Evolutionary conservation across 2,329 filamentous ascomycete genomes (phyloP).

Genomic region (Berkeleyomyces rouxiae): DNA sequence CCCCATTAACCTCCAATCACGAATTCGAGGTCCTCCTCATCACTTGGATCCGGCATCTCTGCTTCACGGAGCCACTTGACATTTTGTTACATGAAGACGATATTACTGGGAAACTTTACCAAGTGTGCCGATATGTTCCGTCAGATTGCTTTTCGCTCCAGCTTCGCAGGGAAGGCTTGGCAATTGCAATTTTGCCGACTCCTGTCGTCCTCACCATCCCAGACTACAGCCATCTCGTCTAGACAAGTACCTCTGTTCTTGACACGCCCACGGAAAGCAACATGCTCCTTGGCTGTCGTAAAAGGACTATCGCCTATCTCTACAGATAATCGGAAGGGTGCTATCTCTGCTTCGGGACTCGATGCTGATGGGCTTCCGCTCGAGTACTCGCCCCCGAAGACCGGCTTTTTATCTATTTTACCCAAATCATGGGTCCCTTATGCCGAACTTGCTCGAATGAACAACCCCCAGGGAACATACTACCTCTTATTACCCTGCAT

Average conservation of each 20-base stretch:
- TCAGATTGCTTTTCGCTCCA: neutral
- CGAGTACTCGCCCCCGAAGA: constrained; percentile 51
- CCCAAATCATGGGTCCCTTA: constrained; percentile 61
- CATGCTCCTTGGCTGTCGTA: neutral
- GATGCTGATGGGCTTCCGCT: constrained; percentile 11
- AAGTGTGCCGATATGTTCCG: neutral
- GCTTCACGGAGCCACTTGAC: neutral
- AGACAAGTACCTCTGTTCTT: neutral
- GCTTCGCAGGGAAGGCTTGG: neutral
- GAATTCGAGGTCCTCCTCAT: neutral
- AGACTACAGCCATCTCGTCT: neutral
- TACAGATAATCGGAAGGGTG: neutral
- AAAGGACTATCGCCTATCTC: neutral
- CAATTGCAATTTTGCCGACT: neutral
- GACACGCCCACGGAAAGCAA: neutral
- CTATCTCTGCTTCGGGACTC: neutral
- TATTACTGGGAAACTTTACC: neutral
- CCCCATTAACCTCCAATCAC: neutral
- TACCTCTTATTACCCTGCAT: constrained; percentile 77
- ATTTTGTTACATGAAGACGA: neutral
- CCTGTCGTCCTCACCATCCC: neutral
- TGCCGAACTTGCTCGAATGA: constrained; percentile 62
- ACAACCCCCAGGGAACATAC: constrained; percentile 68
- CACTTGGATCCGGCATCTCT: neutral
- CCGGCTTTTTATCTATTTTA: constrained; percentile 52